Conservation (phyloP, 2,329 filamentous ascomycete genomes). For the Microcyclosporella mali region DNA sequence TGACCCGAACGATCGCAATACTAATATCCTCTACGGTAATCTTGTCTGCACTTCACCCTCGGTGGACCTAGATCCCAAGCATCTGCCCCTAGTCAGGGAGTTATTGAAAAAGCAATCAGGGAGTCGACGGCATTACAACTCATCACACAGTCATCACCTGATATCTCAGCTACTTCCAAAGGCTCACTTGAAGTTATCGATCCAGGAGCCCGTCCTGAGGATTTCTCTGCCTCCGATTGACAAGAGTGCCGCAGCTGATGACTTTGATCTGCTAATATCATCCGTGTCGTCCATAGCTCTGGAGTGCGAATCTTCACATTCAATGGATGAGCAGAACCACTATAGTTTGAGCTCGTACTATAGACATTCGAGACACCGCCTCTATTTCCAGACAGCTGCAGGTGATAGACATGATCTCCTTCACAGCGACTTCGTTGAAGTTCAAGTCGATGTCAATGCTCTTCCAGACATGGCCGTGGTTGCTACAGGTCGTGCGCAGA, state of each 20-base stretch:
- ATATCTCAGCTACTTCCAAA: slow-evolving; percentile 91
- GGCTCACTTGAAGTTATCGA: slow-evolving; percentile 87
- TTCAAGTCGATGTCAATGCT: slow-evolving; percentile 79
- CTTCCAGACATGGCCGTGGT: slow-evolving; percentile 80
- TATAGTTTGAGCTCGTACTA: slow-evolving; percentile 81
- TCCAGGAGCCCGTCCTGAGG: slow-evolving; percentile 91
- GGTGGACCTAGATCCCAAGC: slow-evolving; percentile 83
- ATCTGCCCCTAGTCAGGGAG: slow-evolving; percentile 77
- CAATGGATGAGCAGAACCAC: slow-evolving; percentile 71
- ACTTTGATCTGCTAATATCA: slow-evolving; percentile 92
- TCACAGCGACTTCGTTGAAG: slow-evolving; percentile 78
- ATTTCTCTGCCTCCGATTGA: slow-evolving; percentile 79
- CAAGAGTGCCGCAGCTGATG: slow-evolving; percentile 53
- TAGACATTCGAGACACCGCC: slow-evolving; percentile 74
- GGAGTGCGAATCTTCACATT: slow-evolving; percentile 94
- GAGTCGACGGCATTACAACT: slow-evolving; percentile 3
- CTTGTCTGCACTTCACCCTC: slow-evolving; percentile 94
- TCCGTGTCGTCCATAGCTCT: slow-evolving; percentile 89
- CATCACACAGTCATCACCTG: slow-evolving; percentile 46
- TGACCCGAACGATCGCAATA: slow-evolving; percentile 74
- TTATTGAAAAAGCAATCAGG: slow-evolving; percentile 51
- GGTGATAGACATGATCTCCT: slow-evolving; percentile 81
- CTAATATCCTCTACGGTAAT: slow-evolving; percentile 94
- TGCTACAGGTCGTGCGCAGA: slow-evolving; percentile 72
- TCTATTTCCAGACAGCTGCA: slow-evolving; percentile 89